Base-by-base conservation (phyloP, 2,329 filamentous ascomycete genomes). In the Hypoxylon sp. region DNA sequence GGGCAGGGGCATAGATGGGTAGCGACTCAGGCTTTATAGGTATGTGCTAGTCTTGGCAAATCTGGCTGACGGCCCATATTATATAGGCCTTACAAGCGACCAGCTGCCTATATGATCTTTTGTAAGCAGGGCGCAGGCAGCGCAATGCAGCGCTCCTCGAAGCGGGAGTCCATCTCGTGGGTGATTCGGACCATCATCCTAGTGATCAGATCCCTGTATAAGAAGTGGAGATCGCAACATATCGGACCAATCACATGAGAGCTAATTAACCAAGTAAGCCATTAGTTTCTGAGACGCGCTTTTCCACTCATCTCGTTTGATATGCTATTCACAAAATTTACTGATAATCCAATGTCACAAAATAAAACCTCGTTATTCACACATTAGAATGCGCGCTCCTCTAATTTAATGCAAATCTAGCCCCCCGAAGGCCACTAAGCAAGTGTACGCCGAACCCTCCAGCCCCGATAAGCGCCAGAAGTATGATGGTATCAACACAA, bases 401-500 rank as follows among this genome's bases (percentile, higher is more conserved):
- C 50, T 55, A 37, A 33, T 29, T 31, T 42, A 62, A 57, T 35
- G 47, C 54, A 63, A 55, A 47, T 67, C 50, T 63, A 60, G 31
- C 44, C 22, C 5, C 8, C 35, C 51, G 24, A 31, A 55, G 50
- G 31, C 24, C 65, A 42, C 26, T 19, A 39, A 60, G 24, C 39
- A 51, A 56, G 46, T 57, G 47, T 59, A 52, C 42, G 54, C 54
- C 53, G 24, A 33, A 44, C 33, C 22, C 29, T 10, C 19, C 55
- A 52, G 35, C 37, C 46, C 60, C 33, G 19, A 57, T 17, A 46
- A 33, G 31, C 52, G 24, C 56, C 19, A 17, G 47, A 19, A 50
- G 22, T 22, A 54, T 54, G 39, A 53, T 70, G 68, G 65, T 68
- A 62, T 70, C 58, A 64, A 64, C 42, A 50, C 35, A 61, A 66